Evolutionary conservation across 495 filamentous ascomycete genomes (phyloP).

Genomic region (Articulospora tetracladia): DNA sequence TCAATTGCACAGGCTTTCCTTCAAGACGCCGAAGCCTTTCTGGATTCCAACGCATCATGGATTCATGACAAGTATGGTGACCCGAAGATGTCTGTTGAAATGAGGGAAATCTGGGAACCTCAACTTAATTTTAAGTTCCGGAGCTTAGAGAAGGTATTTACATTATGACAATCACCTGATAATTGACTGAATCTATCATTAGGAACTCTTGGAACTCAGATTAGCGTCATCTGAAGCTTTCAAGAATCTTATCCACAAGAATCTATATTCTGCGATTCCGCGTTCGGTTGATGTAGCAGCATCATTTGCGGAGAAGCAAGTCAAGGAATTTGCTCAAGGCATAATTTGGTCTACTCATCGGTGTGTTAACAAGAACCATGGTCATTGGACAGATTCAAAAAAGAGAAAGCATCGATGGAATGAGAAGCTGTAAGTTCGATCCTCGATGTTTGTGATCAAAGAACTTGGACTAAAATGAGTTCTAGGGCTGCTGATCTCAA

Average conservation of each 20-base stretch:
- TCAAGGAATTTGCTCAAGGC: neutral
- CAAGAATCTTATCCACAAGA: neutral
- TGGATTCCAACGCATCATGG: constrained; percentile 9
- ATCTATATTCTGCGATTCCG: constrained; percentile 3
- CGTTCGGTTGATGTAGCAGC: neutral
- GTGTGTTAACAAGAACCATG: constrained; percentile 2
- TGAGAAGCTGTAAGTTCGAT: constrained; percentile 7
- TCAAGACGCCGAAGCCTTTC: constrained; percentile 5
- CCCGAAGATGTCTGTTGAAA: neutral
- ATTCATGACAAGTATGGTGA: constrained; percentile 9
- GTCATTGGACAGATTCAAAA: constrained; percentile 5
- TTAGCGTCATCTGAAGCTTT: neutral
- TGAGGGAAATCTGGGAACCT: neutral
- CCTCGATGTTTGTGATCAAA: neutral
- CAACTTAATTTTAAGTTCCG: neutral
- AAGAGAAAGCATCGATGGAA: constrained; percentile 8
- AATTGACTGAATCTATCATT: neutral
- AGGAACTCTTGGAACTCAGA: neutral
- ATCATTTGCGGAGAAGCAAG: neutral
- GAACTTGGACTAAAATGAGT: neutral
- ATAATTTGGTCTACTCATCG: constrained; percentile 10
- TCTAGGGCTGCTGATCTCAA: neutral
- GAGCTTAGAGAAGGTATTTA: neutral
- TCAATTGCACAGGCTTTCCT: constrained; percentile 5
- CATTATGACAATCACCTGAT: too few species aligned